Conservation (phyloP, 2,329 filamentous ascomycete species). For the Xylariales sp. region DNA sequence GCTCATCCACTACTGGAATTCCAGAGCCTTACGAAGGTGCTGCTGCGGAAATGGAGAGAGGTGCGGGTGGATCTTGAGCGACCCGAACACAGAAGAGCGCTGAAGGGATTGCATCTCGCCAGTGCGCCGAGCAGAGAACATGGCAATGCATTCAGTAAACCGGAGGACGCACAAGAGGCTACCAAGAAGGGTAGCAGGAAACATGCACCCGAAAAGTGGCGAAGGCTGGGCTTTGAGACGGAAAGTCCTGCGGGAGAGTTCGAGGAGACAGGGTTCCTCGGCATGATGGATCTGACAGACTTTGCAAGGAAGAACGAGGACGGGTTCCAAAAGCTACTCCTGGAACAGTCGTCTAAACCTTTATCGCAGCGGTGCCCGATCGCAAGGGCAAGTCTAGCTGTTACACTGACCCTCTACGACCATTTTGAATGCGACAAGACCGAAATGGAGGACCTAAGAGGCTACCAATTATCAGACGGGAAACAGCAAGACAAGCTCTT, state of each 20-base stretch:
- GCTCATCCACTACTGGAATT: conserved; percentile 90
- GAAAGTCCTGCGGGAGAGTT: conserved; percentile 88
- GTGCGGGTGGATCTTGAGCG: conserved; percentile 80
- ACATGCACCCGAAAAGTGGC: conserved; percentile 90
- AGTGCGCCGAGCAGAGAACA: conserved; percentile 56
- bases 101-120: conserved; percentile 80
- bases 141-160: conserved; percentile 25
- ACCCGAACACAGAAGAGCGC: conserved; percentile 78
- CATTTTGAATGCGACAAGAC: conserved; percentile 91
- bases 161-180: conserved; percentile 34
- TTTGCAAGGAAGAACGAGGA: conserved; percentile 91
- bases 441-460: conserved; percentile 73
- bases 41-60: conserved; percentile 84
- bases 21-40: conserved; percentile 81
- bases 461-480: conserved; percentile 69
- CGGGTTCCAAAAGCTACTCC: conserved; percentile 81
- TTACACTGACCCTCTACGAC: conserved; percentile 86
- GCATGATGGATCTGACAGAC: conserved; percentile 96
- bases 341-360: conserved; percentile 79
- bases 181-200: conserved; percentile 59
- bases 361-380: conserved; percentile 75
- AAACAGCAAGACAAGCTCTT: conserved; percentile 83
- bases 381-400: conserved; percentile 77
- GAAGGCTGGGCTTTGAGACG: conserved; percentile 82
- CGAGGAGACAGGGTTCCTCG: conserved; percentile 77